Base-by-base conservation (phyloP, 805 yeast species). In the Scheffersomyces amazonensis region DNA sequence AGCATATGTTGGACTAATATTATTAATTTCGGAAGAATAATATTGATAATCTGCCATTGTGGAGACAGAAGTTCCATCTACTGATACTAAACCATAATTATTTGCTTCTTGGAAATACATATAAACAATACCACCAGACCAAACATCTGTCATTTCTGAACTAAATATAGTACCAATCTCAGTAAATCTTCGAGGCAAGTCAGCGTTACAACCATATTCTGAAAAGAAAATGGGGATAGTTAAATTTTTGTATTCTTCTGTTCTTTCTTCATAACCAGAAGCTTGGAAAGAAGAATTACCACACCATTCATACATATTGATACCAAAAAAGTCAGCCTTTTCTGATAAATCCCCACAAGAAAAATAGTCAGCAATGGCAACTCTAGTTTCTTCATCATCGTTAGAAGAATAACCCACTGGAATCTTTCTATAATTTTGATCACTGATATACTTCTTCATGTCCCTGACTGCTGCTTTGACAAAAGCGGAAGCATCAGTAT, bases 401-500 rank as follows among this genome's bases (percentile, higher is more conserved):
- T 87, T 87, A 12, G 96, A 80, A 10, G 96, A 84, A 64, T 90
- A 91, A 12, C 99, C 99, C 40, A 91, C 90, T 11, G 99, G 99
- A 43, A 91, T 87, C 10, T 56, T 35, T 63, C 96, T 81, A 65
- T 87, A 87, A 21, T 72, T 69, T 61, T 79, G 68, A 39, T 67
- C 72, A 37, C 69, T 62, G 50, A 93, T 86, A 66, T 93, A 89
- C 13, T 72, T 54, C 66, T 87, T 90, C 56, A 77, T 75, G 60
- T 91, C 99, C 64, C 99, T 83, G 44, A 93, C 75, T 13, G 98
- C 96, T 21, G 98, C 96, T 73, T 91, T 93, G 40, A 93, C 96
- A 63, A 81, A 91, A 1, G 97, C 88, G 20, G 97, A 89, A 22
- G 97, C 87, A 50, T 80, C 83, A 11, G 97, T 86, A 64, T 87